A percentile compares a stretch with the other conserved stretches of the same genome.
These are phyloP conservation scores for Alternaria alternata DNA, from an alignment of 2,329 filamentous ascomycete genomes.

Conservation along the genomic window DNA sequence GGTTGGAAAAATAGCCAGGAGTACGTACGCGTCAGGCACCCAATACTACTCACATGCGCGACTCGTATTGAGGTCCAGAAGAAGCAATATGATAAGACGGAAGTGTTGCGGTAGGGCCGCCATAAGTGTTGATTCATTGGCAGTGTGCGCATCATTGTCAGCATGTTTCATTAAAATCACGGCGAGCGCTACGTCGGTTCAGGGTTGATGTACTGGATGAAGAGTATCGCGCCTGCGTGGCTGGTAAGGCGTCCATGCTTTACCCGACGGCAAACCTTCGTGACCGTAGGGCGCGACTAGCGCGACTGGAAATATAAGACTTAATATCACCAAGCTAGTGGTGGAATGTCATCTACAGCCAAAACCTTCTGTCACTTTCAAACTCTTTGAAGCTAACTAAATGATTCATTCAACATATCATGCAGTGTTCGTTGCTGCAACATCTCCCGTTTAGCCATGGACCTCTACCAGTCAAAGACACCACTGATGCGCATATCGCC, in stretches of 20 bases:
- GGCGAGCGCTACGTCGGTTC: not conserved
- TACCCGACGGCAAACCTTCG: not conserved
- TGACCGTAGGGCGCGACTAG: slow-evolving; percentile 3
- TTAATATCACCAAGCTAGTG: not conserved
- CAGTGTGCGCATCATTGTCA: not conserved
- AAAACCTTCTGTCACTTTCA: not conserved
- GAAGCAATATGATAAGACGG: not conserved
- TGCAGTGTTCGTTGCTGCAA: not conserved
- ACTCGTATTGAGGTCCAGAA: not conserved
- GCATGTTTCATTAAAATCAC: not conserved
- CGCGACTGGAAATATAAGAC: not conserved
- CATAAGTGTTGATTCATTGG: not conserved
- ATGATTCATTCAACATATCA: not conserved
- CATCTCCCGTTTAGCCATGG: not conserved
- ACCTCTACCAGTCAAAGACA: not conserved
- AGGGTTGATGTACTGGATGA: not conserved
- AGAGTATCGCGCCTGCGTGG: not conserved
- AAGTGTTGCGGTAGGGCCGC: not conserved
- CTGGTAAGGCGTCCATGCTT: not conserved
- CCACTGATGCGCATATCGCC: not conserved
- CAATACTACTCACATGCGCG: not conserved
- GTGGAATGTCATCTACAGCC: not conserved
- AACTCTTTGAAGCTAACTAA: not conserved
- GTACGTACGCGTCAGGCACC: not conserved
- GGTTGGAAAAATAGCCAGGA: not conserved